Evolutionary conservation across 257 asterid genomes (phyloP).

Genomic region (Forsythia viridissima): DNA sequence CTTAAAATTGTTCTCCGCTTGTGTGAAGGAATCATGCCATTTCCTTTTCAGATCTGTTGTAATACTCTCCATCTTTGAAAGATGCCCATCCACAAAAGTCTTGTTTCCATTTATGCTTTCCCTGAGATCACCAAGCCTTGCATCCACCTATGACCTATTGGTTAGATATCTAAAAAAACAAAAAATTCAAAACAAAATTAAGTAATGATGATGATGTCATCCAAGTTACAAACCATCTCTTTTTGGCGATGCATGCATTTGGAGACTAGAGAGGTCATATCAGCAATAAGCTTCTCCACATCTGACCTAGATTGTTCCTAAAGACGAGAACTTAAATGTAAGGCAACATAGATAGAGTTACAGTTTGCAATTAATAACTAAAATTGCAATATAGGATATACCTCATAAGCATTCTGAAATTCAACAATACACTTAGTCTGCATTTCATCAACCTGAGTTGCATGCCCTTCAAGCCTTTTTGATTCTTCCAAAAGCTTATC

Average conservation of each 20-base stretch:
- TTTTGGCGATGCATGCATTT: conserved; percentile 69
- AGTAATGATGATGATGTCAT: background rate
- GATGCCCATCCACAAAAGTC: conserved; percentile 65
- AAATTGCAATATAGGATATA: conserved; percentile 16
- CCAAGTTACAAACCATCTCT: conserved; percentile 56
- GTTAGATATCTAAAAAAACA: conserved; percentile 14
- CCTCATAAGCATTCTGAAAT: conserved; percentile 75
- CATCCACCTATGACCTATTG: conserved; percentile 55
- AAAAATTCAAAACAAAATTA: background rate
- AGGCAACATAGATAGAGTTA: conserved; percentile 13
- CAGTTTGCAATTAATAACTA: conserved; percentile 1
- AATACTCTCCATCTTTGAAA: conserved; percentile 61
- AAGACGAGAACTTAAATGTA: conserved; percentile 22
- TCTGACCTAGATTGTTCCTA: conserved; percentile 73
- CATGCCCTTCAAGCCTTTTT: conserved; percentile 56
- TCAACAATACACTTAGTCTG: conserved; percentile 62
- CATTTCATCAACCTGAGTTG: conserved; percentile 48
- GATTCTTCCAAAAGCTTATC: conserved; percentile 63
- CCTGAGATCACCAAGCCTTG: conserved; percentile 55
- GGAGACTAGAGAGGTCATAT: conserved; percentile 65
- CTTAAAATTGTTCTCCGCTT: conserved; percentile 49
- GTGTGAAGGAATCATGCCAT: conserved; percentile 73
- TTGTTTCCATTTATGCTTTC: conserved; percentile 60
- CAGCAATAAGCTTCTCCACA: conserved; percentile 77
- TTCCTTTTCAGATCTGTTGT: conserved; percentile 77